Evolutionary conservation across 148 eudicot genomes (phyloP).

Genomic region (Chenopodium quinoa): DNA sequence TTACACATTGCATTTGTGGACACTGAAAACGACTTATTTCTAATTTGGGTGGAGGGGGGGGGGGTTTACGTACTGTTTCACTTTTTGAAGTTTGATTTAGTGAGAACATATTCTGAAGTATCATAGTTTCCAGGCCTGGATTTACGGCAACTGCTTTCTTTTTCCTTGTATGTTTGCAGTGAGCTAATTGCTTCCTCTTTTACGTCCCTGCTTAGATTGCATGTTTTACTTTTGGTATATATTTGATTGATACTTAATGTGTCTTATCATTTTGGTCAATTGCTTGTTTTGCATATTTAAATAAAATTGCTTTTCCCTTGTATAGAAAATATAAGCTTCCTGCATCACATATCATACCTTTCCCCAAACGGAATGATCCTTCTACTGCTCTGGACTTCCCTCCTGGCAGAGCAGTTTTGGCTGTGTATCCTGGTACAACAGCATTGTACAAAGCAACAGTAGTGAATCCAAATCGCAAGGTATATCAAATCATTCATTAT

Average conservation of each 20-base stretch:
- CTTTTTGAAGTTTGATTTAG: not conserved
- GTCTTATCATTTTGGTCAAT: too few species aligned
- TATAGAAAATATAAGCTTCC: constrained; percentile 85
- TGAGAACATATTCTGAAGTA: not conserved
- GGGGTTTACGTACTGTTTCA: not conserved
- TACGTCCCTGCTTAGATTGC: not conserved
- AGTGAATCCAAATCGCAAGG: constrained; percentile 75
- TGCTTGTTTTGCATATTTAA: too few species aligned
- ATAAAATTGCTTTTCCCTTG: not conserved
- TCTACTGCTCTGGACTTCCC: constrained; percentile 67
- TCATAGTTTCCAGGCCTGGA: not conserved
- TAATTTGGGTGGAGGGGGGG: not conserved
- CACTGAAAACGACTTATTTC: not conserved
- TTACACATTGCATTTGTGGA: not conserved
- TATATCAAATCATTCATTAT: constrained; percentile 25
- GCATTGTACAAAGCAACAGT: constrained; percentile 97
- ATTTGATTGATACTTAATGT: not conserved
- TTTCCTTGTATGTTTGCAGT: not conserved
- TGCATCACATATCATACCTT: constrained; percentile 79
- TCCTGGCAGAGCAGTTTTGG: constrained; percentile 80
- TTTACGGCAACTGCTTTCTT: not conserved
- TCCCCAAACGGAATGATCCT: constrained; percentile 77
- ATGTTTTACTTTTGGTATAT: not conserved
- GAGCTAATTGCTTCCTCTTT: not conserved
- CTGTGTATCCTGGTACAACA: constrained; percentile 93